Evolutionary conservation across 139 green algal species (phyloP), one percentile per base, ranked within the genome.

Genomic region (Closterium sp.): DNA sequence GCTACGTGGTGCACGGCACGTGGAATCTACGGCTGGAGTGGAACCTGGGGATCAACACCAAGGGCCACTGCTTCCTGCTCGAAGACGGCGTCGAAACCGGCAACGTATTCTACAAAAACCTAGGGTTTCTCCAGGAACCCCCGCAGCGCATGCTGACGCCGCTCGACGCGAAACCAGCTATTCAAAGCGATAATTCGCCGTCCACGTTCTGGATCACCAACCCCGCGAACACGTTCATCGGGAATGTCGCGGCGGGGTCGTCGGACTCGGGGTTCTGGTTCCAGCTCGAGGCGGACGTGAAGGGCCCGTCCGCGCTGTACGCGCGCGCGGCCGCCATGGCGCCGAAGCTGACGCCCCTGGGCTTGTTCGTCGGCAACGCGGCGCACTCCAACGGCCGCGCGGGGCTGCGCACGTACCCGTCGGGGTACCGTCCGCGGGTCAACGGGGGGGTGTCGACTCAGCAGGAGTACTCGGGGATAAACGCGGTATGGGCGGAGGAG

Each of bases 141-240:
- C 34, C 64, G 64, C 64, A 91, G 69, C 64, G 66, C 38, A 36
- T 33, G 32, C 90, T 91, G 4, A 35, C 64, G 16, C 23, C 89
- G 30, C n/a, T 76, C 31, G 81, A 88, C 23, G 64, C 34, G 16
- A 55, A 33, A 34, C 64, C 69, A 19, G 23, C 69, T 31, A 25
- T 43, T 3, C 31, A 95, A 91, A 97, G 95, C 3, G 96, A 97
- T 91, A 96, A 92, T 19, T 95, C 93, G 19, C 96, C 96, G 2
- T 95, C 96, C 28, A 95, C 94, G 4, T 98, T 97, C 93, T 97
- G 96, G 96, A 93, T 97, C 92, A 96, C 96, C 28, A 96, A 97
- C 92, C 95, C 95, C 85, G 95, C 95, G 90, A 97, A 97, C 93
- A 95, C 89, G 16, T 91, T 93, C 85, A 87, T 38, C 28, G 33